Evolutionary conservation across 2,329 filamentous ascomycete species (phyloP).

Genomic region (Aspergillus japonicus): DNA sequence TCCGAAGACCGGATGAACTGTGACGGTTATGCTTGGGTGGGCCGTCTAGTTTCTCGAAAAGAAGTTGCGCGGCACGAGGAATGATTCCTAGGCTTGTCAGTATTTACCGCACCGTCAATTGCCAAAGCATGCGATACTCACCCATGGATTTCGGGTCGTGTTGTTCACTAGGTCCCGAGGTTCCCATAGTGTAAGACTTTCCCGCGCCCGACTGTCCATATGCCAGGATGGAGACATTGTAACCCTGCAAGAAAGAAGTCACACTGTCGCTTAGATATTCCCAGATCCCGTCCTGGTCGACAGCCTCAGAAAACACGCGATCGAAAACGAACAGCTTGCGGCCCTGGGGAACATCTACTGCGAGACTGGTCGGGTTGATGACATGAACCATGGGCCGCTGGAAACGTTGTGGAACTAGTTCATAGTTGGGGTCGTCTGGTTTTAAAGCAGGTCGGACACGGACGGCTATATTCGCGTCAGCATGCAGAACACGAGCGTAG

Average conservation of each 20-base stretch:
- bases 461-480: slow-evolving; percentile 62
- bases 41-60: slow-evolving; percentile 84
- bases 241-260: slow-evolving; percentile 85
- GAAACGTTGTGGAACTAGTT: slow-evolving; percentile 93
- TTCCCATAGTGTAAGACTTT: slow-evolving; percentile 99
- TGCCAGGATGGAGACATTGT: slow-evolving; percentile 95
- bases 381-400: slow-evolving; percentile 90
- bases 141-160: slow-evolving; percentile 71
- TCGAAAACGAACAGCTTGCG: slow-evolving; percentile 97
- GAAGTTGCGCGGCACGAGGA: slow-evolving; percentile 77
- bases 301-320: slow-evolving; percentile 81
- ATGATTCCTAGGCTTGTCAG: slow-evolving; percentile 71
- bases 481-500: neutral
- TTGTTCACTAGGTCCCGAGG: slow-evolving; percentile 79
- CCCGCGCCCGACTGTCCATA: slow-evolving; percentile 97
- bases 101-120: neutral
- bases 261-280: slow-evolving; percentile 91
- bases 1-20: slow-evolving; percentile 74
- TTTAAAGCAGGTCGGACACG: slow-evolving; percentile 86
- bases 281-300: slow-evolving; percentile 87
- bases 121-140: slow-evolving; percentile 47
- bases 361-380: slow-evolving; percentile 76
- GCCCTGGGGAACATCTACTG: slow-evolving; percentile 87
- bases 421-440: slow-evolving; percentile 82
- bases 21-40: slow-evolving; percentile 55